Percentiles rank a stretch among this genome's conserved stretches.
phyloP scores from a whole-genome alignment of 345 rosid genomes.

The Corchorus olitorius region DNA sequence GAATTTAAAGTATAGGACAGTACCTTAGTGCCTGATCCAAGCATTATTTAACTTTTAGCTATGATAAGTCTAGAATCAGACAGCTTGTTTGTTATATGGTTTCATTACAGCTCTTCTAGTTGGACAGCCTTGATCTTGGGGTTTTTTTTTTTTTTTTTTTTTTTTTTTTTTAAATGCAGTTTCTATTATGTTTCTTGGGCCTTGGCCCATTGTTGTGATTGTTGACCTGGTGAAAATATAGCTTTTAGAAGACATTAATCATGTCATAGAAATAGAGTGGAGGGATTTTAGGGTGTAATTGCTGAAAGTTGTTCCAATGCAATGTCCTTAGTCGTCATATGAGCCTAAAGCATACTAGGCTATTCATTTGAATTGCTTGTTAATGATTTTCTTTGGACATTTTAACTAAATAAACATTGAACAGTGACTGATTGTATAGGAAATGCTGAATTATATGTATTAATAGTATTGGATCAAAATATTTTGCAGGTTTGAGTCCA shows the following conservation, averaged over 20 bases:
- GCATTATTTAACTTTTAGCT: not conserved
- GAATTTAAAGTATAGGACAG: not conserved
- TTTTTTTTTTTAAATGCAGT: not conserved
- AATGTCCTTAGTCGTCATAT: not conserved
- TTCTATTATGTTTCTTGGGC: not conserved
- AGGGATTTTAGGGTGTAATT: not conserved
- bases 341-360: not conserved
- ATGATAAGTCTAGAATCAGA: not conserved
- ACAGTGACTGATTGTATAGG: not conserved
- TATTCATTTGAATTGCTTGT: not conserved
- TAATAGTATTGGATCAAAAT: not conserved
- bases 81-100: not conserved
- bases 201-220: not conserved
- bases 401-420: not conserved
- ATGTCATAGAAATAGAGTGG: too few relatives aligned
- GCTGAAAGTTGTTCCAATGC: not conserved
- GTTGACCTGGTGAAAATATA: not conserved
- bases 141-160: not conserved
- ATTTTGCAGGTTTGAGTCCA: constrained; percentile 10
- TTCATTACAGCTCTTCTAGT: not conserved
- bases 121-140: too few relatives aligned
- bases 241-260: not conserved
- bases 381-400: not conserved
- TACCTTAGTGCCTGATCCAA: not conserved
- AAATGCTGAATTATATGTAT: not conserved